Conservation (phyloP, 1,284 basidiomycete genomes). For the Apiotrichum sp. region DNA sequence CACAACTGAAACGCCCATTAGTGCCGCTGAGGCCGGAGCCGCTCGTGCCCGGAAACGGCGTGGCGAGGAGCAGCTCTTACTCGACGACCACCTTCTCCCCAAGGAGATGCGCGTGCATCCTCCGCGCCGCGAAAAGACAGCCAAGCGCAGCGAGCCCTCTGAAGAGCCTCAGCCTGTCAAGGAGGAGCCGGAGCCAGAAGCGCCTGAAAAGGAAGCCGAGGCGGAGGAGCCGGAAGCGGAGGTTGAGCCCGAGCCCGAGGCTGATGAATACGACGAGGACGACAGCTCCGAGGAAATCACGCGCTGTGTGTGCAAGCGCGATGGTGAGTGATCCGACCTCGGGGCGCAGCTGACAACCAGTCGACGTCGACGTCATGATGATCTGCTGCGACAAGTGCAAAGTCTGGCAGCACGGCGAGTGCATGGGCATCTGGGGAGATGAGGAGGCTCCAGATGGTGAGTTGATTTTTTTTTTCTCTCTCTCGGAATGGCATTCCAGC, state of each 20-base stretch:
- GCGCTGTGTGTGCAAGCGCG: slow-evolving; percentile 86
- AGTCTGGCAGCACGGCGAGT: slow-evolving; percentile 96
- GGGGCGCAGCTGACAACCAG: slow-evolving; percentile 13
- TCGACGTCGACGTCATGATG: slow-evolving; percentile 79
- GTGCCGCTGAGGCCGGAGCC: slow-evolving; percentile 4
- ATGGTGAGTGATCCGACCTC: slow-evolving; percentile 54
- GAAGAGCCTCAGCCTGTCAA: slow-evolving; percentile 6
- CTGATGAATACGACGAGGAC: slow-evolving; percentile 66
- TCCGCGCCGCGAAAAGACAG: slow-evolving; percentile 5
- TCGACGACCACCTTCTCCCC: slow-evolving; percentile 40
- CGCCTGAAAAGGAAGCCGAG: slow-evolving; percentile 9
- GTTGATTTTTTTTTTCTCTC: slow-evolving; percentile 32
- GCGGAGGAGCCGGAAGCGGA: slow-evolving; percentile 15
- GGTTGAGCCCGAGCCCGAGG: slow-evolving; percentile 48
- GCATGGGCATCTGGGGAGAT: slow-evolving; percentile 87
- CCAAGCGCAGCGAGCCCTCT: slow-evolving; percentile 3
- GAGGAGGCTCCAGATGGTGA: slow-evolving; percentile 71
- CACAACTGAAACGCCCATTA: slow-evolving; percentile 10
- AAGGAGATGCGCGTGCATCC: slow-evolving; percentile 28
- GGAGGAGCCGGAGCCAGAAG: slow-evolving; percentile 8
- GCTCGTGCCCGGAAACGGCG: slow-evolving; percentile 24
- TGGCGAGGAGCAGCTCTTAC: slow-evolving; percentile 36
- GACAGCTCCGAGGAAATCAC: slow-evolving; percentile 71
- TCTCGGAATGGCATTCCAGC: too few relatives aligned
- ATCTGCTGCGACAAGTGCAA: slow-evolving; percentile 96